Conservation (phyloP, 495 filamentous ascomycete genomes). For the Talaromyces nanjingensis region DNA sequence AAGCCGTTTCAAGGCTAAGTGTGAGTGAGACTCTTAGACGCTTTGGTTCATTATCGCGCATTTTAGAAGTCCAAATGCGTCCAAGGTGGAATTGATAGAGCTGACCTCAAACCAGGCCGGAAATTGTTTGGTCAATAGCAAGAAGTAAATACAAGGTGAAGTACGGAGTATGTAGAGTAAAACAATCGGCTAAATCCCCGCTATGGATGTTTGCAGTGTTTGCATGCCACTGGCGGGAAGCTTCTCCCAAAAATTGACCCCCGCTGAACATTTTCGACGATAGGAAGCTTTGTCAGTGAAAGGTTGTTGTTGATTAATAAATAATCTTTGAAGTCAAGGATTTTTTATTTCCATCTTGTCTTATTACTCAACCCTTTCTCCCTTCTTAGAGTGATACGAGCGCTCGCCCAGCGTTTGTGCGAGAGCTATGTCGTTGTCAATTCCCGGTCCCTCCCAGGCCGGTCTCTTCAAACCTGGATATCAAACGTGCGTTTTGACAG, state of each 20-base stretch:
- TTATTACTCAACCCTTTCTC: background rate
- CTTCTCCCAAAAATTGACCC: background rate
- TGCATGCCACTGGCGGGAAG: background rate
- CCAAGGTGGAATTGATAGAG: no score
- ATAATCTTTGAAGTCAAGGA: background rate
- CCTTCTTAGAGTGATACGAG: background rate
- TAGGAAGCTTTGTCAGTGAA: background rate
- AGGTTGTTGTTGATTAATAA: background rate
- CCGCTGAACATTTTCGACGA: background rate
- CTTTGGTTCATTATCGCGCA: no score
- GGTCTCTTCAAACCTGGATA: constrained; percentile 96
- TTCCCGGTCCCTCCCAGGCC: constrained; percentile 85
- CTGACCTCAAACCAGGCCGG: background rate
- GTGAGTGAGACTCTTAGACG: no score
- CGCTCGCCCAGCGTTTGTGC: constrained; percentile 2
- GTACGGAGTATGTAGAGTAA: background rate
- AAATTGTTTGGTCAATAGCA: background rate
- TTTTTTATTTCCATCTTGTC: background rate
- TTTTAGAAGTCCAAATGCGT: no score
- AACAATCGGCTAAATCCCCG: background rate
- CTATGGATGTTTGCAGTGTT: background rate
- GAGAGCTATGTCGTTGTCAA: constrained; percentile 81
- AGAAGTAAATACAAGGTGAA: background rate
- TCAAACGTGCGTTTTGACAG: constrained; percentile 63
- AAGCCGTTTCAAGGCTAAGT: no score